Conservation (phyloP, 768 basidiomycete genomes). For the Trametes sanguinea region DNA sequence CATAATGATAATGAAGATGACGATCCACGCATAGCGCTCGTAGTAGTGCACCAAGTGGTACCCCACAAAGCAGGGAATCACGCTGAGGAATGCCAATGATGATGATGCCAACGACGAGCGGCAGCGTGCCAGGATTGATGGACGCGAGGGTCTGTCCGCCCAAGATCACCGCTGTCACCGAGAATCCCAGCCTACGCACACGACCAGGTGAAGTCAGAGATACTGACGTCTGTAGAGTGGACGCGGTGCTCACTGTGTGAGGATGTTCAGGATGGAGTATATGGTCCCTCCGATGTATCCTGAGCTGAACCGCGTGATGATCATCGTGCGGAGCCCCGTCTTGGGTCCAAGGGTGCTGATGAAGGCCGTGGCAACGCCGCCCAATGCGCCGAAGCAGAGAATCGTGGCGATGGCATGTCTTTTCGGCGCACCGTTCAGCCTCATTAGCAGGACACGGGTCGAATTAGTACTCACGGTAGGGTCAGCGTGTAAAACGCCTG, state of each 20-base stretch:
- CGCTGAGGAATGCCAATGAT: conserved; percentile 46
- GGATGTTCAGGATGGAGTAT: conserved; percentile 54
- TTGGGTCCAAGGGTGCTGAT: conserved; percentile 55
- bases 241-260: conserved; percentile 38
- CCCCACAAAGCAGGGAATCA: conserved; percentile 50
- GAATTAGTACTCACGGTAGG: conserved; percentile 37
- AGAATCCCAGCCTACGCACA: conserved; percentile 46
- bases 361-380: conserved; percentile 45
- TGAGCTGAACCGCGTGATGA: conserved; percentile 49
- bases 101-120: conserved; percentile 50
- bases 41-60: conserved; percentile 50
- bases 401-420: conserved; percentile 49
- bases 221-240: too few relatives aligned
- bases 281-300: conserved; percentile 52
- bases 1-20: conserved; percentile 47
- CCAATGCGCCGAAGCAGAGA: conserved; percentile 48
- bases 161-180: conserved; percentile 50
- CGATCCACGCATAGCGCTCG: conserved; percentile 59
- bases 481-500: conserved; percentile 52
- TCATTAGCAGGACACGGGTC: too few relatives aligned
- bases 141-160: conserved; percentile 54
- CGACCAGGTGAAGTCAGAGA: background rate
- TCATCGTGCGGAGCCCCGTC: conserved; percentile 57
- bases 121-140: conserved; percentile 44
- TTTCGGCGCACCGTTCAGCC: background rate